A percentile compares a stretch with the other conserved stretches of the same genome.
Evolutionary conservation across 345 rosid genomes (phyloP).

Genomic region (Euphorbia tirucalli): DNA sequence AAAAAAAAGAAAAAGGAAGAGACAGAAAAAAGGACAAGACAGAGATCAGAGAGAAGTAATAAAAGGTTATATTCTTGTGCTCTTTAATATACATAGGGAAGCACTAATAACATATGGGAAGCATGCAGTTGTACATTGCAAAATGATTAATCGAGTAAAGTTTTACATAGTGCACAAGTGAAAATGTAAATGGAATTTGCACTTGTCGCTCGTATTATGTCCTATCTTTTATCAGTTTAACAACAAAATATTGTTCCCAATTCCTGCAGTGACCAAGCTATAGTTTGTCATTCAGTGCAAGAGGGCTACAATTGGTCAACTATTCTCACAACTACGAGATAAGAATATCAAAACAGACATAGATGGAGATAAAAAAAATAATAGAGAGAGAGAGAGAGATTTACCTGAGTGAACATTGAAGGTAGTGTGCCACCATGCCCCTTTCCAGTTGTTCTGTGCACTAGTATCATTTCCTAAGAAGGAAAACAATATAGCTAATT

Average conservation of each 20-base stretch:
- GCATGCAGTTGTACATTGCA: background rate
- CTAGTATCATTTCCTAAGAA: constrained; percentile 78
- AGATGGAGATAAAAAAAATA: background rate
- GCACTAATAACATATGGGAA: background rate
- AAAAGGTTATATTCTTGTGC: background rate
- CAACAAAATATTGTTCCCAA: background rate
- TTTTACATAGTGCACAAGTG: background rate
- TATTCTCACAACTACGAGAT: background rate
- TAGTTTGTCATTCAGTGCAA: background rate
- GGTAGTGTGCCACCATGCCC: constrained; percentile 96
- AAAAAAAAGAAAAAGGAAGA: no score
- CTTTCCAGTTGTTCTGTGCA: constrained; percentile 94
- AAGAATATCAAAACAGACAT: background rate
- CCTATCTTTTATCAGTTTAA: background rate
- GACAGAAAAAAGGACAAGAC: background rate
- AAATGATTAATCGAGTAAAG: background rate
- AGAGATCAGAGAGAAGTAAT: constrained; percentile 9
- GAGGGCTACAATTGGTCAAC: background rate
- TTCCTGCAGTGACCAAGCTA: constrained; percentile 6
- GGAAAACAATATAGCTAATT: constrained; percentile 6
- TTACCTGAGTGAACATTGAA: constrained; percentile 65
- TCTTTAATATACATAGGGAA: background rate
- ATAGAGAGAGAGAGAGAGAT: background rate
- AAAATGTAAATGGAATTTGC: background rate
- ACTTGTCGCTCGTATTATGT: background rate